These are phyloP conservation scores for Metschnikowia chrysomelidarum DNA, from an alignment of 805 yeast genomes.

Conservation along the genomic window DNA sequence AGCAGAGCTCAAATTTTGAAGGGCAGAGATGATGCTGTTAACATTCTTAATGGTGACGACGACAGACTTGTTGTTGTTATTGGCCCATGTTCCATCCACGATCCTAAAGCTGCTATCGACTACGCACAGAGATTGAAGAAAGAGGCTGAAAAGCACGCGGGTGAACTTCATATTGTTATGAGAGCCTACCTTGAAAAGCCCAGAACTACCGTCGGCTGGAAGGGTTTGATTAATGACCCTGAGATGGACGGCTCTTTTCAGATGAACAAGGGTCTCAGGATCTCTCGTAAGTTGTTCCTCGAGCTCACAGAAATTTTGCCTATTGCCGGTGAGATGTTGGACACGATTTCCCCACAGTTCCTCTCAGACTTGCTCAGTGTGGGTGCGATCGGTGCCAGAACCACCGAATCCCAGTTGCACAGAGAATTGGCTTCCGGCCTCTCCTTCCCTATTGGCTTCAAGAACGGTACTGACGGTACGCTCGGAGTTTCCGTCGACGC, in stretches of 20 bases:
- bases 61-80: conserved; percentile 86
- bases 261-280: conserved; percentile 89
- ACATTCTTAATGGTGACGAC: conserved; percentile 68
- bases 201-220: conserved; percentile 99
- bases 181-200: conserved; percentile 98
- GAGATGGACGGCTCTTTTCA: conserved; percentile 89
- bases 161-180: conserved; percentile 84
- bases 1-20: conserved; percentile 62
- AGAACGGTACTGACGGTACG: conserved; percentile 97
- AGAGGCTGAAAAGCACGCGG: conserved; percentile 65
- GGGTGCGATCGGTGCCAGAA: conserved; percentile 99
- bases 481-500: conserved; percentile 93
- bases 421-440: conserved; percentile 97
- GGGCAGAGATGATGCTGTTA: conserved; percentile 78
- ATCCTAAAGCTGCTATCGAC: conserved; percentile 83
- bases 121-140: conserved; percentile 71
- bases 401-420: conserved; percentile 97
- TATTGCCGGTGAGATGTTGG: conserved; percentile 97
- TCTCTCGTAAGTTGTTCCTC: conserved; percentile 80
- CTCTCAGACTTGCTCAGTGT: conserved; percentile 85
- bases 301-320: conserved; percentile 80
- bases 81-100: conserved; percentile 98
- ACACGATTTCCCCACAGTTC: conserved; percentile 96
- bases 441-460: conserved; percentile 98
- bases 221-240: conserved; percentile 96